Base-by-base conservation (phyloP, 495 filamentous ascomycete species). In the Neurospora sp. region DNA sequence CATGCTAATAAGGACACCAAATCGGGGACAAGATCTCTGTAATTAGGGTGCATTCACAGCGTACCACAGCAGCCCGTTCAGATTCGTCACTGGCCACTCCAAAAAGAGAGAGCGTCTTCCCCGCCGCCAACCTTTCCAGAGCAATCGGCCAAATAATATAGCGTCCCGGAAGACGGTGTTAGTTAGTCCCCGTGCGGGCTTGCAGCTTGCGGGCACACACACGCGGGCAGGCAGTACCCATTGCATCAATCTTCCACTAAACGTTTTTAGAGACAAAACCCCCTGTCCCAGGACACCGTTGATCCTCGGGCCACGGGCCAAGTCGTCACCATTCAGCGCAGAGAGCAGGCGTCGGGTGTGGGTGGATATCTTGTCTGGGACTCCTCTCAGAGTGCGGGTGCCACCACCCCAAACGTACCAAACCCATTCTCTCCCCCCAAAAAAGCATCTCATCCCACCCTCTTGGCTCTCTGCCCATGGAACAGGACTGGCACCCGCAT, bases 61-160 rank as follows among this genome's bases (percentile, higher is more conserved):
- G 74, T 79, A 44, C 65, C 73, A 77, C 76, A 73, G 76, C 70
- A 75, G 73, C 68, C n/a, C 61, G 41, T 61, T 40, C 46, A 70
- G 78, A 76, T 74, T 77, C 74, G 75, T 79, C 78, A 79, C 73
- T 69, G 73, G 71, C 27, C 71, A 70, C 74, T 71, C 48, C 39
- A 40, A 71, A 14, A 71, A 27, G 38, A 39, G 10, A 70, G 71
- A 20, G 68, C 44, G 27, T 76, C 72, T 68, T 73, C 70, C 69
- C 27, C 53, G 53, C 27, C 14, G 53, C 53, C 53, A 53, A 20
- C 61, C 69, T 37, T 37, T 37, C 35, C 35, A 37, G 35, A 37
- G 35, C 5, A 37, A 37, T 37, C 35, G 35, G 53, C 53, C 53
- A 31, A 61, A 31, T 61, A 31, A 61, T 35, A 61, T 35, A 61